phyloP scores from a whole-genome alignment of 163 green algal genomes.

The Scenedesmus sp. region DNA sequence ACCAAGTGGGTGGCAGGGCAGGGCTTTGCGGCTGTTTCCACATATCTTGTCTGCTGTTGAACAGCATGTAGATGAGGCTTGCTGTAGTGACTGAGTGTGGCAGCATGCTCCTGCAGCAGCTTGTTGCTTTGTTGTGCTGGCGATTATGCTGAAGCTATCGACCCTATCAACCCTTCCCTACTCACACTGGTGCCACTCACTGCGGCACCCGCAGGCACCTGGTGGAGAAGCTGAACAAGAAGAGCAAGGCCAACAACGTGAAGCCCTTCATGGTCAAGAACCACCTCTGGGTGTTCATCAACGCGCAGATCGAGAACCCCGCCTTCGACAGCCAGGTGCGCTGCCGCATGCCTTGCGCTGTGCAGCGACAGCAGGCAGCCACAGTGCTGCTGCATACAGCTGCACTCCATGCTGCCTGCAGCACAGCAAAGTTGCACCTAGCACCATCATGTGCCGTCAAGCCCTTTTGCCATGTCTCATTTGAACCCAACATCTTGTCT shows the following conservation, averaged over 20 bases:
- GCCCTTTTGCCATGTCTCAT: too few relatives aligned
- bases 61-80: too few relatives aligned
- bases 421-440: neutral
- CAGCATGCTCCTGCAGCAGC: neutral
- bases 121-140: neutral
- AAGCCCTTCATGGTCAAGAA: slow-evolving; percentile 99
- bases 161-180: neutral
- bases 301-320: slow-evolving; percentile 98
- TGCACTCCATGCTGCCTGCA: too few relatives aligned
- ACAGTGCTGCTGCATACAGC: too few relatives aligned
- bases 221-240: slow-evolving; percentile 93
- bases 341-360: neutral
- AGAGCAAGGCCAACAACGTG: slow-evolving; percentile 92
- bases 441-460: neutral
- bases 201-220: slow-evolving; percentile 49
- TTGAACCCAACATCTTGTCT: too few relatives aligned
- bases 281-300: slow-evolving; percentile 99
- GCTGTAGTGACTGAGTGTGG: neutral
- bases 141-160: neutral
- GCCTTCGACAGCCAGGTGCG: slow-evolving; percentile 97
- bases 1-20: slow-evolving; percentile 68
- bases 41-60: too few relatives aligned
- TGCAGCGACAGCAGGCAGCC: neutral
- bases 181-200: neutral
- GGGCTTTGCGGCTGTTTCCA: too few relatives aligned